Percentiles rank a stretch among this genome's conserved stretches.
phyloP scores from a whole-genome alignment of 2,329 filamentous ascomycete genomes.

The Fusarium buxicola region DNA sequence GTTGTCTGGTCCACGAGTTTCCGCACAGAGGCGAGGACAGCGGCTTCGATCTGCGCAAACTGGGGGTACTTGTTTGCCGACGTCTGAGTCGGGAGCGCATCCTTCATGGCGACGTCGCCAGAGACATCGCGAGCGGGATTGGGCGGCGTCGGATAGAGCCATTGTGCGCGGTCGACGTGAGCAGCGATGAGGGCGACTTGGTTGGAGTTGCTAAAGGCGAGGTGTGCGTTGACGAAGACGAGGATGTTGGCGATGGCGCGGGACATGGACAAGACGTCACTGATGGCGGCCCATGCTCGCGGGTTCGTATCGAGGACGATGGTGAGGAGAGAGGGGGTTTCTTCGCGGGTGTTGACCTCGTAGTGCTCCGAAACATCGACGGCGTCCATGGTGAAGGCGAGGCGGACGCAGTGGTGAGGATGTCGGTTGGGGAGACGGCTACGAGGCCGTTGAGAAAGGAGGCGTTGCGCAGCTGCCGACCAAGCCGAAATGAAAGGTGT shows the following conservation, averaged over 20 bases:
- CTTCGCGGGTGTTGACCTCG: constrained; percentile 64
- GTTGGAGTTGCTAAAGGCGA: constrained; percentile 93
- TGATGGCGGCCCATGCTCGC: constrained; percentile 87
- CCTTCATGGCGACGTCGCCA: constrained; percentile 70
- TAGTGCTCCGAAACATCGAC: constrained; percentile 71
- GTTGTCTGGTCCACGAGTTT: constrained; percentile 78
- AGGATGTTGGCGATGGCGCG: constrained; percentile 88
- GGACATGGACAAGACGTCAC: constrained; percentile 79
- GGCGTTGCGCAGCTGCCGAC: background rate
- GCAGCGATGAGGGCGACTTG: constrained; percentile 92
- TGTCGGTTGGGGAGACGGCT: constrained; percentile 42
- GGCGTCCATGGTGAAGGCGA: constrained; percentile 59
- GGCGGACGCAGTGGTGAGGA: constrained; percentile 32
- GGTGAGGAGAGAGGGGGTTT: constrained; percentile 83
- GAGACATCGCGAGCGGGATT: constrained; percentile 50
- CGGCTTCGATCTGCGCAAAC: constrained; percentile 87
- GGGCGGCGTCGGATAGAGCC: constrained; percentile 79
- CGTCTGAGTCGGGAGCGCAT: constrained; percentile 51
- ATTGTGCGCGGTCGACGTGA: constrained; percentile 86
- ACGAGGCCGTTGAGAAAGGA: constrained; percentile 46
- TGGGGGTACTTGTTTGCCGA: constrained; percentile 92
- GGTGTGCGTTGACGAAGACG: constrained; percentile 96
- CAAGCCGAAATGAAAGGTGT: background rate
- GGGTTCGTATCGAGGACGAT: constrained; percentile 97
- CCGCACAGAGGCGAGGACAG: constrained; percentile 79